Evolutionary conservation across 441 rosid genomes (phyloP).

Genomic region (Pelargonium cotyledonis): DNA sequence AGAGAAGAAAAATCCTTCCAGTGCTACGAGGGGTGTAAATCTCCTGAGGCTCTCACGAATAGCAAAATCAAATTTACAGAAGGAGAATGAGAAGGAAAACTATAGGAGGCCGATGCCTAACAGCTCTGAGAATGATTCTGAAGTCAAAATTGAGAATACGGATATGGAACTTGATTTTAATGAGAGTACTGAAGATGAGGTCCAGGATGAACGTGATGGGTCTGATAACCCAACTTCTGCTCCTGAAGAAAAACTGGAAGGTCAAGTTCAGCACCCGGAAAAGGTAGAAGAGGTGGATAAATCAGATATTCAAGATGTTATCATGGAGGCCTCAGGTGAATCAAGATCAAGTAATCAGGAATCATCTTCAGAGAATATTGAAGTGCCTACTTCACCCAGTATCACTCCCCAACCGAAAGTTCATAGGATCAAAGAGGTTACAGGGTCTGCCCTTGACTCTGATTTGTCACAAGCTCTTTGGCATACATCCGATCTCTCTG

Average conservation of each 20-base stretch:
- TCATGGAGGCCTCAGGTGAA: slow-evolving; percentile 42
- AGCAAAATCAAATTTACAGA: slow-evolving; percentile 79
- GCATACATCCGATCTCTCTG: slow-evolving; percentile 94
- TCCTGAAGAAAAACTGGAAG: slow-evolving; percentile 30
- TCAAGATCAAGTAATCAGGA: slow-evolving; percentile 45
- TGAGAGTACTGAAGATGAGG: slow-evolving; percentile 73
- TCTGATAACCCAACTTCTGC: slow-evolving; percentile 39
- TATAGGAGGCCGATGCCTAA: slow-evolving; percentile 77
- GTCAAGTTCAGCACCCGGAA: slow-evolving; percentile 34
- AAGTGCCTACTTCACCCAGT: slow-evolving; percentile 51
- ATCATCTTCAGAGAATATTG: slow-evolving; percentile 42
- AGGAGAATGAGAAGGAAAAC: slow-evolving; percentile 95
- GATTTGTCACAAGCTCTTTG: slow-evolving; percentile 67
- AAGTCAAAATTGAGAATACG: slow-evolving; percentile 81
- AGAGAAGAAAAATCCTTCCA: slow-evolving; percentile 60
- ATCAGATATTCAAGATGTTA: slow-evolving; percentile 36
- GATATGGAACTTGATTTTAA: slow-evolving; percentile 98
- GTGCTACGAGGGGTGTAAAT: slow-evolving; percentile 62
- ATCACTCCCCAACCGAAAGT: slow-evolving; percentile 58
- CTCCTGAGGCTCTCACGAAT: slow-evolving; percentile 87
- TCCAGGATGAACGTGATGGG: slow-evolving; percentile 67
- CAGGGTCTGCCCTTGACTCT: slow-evolving; percentile 37
- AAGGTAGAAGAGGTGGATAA: slow-evolving; percentile 38
- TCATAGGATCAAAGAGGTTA: slow-evolving; percentile 50
- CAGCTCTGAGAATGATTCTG: slow-evolving; percentile 69